Evolutionary conservation across 2,329 filamentous ascomycete genomes (phyloP), one percentile per base, ranked within the genome.

Genomic region (Sarocladiaceae sp.): DNA sequence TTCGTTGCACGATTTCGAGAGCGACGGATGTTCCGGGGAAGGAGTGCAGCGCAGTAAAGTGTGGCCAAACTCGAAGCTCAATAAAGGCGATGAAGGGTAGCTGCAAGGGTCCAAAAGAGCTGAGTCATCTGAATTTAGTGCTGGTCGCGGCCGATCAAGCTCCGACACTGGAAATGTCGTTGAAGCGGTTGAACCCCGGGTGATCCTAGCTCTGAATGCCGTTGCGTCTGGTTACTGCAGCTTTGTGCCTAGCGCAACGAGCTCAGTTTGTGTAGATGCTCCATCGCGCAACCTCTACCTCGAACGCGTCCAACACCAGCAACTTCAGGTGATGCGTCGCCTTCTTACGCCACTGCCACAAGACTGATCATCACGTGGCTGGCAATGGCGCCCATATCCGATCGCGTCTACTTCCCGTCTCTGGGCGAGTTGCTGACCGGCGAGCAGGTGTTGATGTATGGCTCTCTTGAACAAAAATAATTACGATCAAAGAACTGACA

Each of bases 341-440:
- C 61, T 64, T 63, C 58, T 63, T 60, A 64, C 65, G 62, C 63
- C 63, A 36, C 47, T 50, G 47, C 47, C 47, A 60, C 66, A 62
- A 54, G 70, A 71, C 72, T 76, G 72, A 78, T 50, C 33, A 37
- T 37, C 72, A 70, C 70, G 72, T 68, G 73, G 47, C 33, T 68
- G 74, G 76, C 71, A 75, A 91, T 90, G 87, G 86, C 84, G 75
- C 79, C 84, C 71, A 74, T 82, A 65, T 79, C 82, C 64, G 85
- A 87, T 72, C 75, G 76, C 65, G 77, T 80, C 67, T 94, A 92
- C 73, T 88, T 95, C 64, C 90, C 92, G 65, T 83, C 90, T 65
- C 78, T 97, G 70, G 87, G 90, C 71, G 84, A 88, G 66, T 95
- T 90, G 73, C 79, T 97, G 64, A 86, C 82, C 62, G 89, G 90